Base-by-base conservation (phyloP, 2,329 filamentous ascomycete species). In the Arthroderma uncinatum region DNA sequence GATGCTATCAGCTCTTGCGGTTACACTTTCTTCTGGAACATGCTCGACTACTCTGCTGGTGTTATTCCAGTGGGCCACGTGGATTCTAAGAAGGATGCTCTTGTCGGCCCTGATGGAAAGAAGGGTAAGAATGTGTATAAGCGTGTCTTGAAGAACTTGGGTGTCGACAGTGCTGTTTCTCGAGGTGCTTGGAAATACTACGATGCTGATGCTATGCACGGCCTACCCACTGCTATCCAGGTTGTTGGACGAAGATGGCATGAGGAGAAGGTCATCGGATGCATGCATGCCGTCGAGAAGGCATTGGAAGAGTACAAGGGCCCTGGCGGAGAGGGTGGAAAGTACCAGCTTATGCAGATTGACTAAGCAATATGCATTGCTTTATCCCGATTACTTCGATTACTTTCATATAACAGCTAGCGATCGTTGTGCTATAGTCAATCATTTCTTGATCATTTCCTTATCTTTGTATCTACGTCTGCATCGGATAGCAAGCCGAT, bases 1-100 rank as follows among this genome's bases (percentile, higher is more conserved):
- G 84, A 92, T 64, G 89, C 89, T 2, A 83, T 93, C 47, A 87
- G 86, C 61, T 89, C 85, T 63, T 96, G 91, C 65, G 90, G 89
- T 0, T 96, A 97, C 67, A 96, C 91, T 0, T 95, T 96, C 68
- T 73, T 95, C 57, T 97, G 93, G 75, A 96, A 96, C 65, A 63
- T 96, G 82, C 81, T 96, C 53, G 92, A 96, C 68, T 96, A 96
- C 71, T 82, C 87, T 0, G 81, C 82, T 10, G 91, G 91, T 37
- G 82, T 95, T 36, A 67, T 97, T 21, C 91, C 92, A 0, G 84
- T 96, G 1, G 92, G 88, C 0, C 87, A 90, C 59, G 91, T 96
- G 0, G 86, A 95, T 62, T 66, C 70, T 1, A 75, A 82, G 42
- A 87, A 93, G 66, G 78, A 82, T 61, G 77, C 91, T 0, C 82